A percentile compares a stretch with the other conserved stretches of the same genome.
These are phyloP conservation scores for Fusarium xyrophilum DNA, from an alignment of 2,329 filamentous ascomycete genomes.

Conservation along the genomic window DNA sequence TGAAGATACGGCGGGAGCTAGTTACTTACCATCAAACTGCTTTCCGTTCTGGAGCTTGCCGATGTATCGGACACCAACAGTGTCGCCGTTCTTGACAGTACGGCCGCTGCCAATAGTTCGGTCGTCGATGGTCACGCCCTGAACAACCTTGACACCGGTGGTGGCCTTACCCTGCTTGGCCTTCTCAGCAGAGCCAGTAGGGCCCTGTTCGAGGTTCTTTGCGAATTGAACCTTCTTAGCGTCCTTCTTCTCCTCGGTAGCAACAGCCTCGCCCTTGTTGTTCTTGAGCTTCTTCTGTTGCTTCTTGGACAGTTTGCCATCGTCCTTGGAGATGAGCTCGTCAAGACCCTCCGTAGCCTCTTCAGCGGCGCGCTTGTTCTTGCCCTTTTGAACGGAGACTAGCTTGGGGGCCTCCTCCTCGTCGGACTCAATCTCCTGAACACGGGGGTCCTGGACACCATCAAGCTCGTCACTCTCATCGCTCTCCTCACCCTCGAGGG, in stretches of 20 bases:
- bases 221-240: constrained; percentile 97
- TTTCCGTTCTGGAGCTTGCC: constrained; percentile 95
- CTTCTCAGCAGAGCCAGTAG: constrained; percentile 71
- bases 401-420: constrained; percentile 76
- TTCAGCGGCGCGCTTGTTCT: constrained; percentile 93
- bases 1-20: not conserved
- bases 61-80: constrained; percentile 94
- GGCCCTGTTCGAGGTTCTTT: constrained; percentile 97
- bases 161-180: constrained; percentile 55
- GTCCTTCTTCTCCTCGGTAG: constrained; percentile 66
- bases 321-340: constrained; percentile 82
- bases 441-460: constrained; percentile 76
- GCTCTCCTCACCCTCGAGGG: constrained; percentile 74
- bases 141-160: constrained; percentile 76
- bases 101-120: constrained; percentile 89
- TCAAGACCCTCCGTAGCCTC: constrained; percentile 75
- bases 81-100: constrained; percentile 87
- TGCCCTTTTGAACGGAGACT: constrained; percentile 70
- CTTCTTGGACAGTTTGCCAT: constrained; percentile 89
- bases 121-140: constrained; percentile 93
- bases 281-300: constrained; percentile 98
- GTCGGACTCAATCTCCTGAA: constrained; percentile 79
- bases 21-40: constrained; percentile 86
- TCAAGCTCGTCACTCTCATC: constrained; percentile 79
- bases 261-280: constrained; percentile 89